Conservation (phyloP, 345 rosid genomes). For the Rhodomyrtus tomentosa region DNA sequence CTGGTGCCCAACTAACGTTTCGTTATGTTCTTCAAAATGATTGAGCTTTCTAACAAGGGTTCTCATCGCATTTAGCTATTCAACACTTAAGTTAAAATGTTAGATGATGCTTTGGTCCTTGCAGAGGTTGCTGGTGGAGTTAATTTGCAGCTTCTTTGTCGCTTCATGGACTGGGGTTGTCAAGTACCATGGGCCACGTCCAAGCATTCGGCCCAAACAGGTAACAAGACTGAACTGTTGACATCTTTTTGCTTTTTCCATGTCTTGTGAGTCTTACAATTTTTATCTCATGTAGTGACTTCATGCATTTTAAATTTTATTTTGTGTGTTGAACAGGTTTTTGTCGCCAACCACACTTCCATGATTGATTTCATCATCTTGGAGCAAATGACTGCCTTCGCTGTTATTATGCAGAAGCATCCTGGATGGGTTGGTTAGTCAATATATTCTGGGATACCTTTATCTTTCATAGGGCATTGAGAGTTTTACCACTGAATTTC, state of each 20-base stretch:
- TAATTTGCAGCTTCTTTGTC: conserved; percentile 97
- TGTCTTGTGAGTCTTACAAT: background rate
- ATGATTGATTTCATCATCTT: conserved; percentile 95
- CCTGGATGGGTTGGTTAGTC: conserved; percentile 99
- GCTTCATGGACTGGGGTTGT: conserved; percentile 99
- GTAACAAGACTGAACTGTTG: conserved; percentile 10
- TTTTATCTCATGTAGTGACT: background rate
- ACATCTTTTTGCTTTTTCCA: background rate
- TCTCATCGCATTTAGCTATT: background rate
- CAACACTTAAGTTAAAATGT: background rate
- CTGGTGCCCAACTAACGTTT: background rate
- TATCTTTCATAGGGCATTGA: background rate
- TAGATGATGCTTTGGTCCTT: background rate
- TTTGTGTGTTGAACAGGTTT: conserved; percentile 49
- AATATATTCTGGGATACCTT: background rate
- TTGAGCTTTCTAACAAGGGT: background rate
- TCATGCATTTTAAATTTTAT: background rate
- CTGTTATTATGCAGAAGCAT: conserved; percentile 99
- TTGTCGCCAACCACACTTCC: conserved; percentile 97
- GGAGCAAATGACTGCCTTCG: conserved; percentile 97
- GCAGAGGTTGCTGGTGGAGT: conserved; percentile 90
- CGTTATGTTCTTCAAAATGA: background rate
- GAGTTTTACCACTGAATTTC: background rate
- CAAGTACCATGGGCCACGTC: conserved; percentile 93
- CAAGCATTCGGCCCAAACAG: conserved; percentile 96